These are phyloP conservation scores for Paracoccidioides brasiliensis DNA, from an alignment of 2,329 filamentous ascomycete species.

Conservation along the genomic window DNA sequence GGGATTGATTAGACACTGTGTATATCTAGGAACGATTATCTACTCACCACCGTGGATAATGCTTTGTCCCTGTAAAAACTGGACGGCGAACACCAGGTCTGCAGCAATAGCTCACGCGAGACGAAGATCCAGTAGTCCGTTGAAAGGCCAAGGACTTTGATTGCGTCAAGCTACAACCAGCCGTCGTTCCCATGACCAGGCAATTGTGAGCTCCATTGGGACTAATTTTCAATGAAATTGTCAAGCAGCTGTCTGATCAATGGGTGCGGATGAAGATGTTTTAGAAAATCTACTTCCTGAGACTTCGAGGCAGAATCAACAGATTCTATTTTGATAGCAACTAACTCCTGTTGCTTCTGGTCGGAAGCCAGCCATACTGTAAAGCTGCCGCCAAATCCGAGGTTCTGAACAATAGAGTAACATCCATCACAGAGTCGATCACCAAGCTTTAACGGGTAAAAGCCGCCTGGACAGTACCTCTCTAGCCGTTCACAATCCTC, in stretches of 20 bases:
- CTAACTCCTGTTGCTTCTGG: slow-evolving; percentile 8
- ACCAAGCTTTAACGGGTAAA: slow-evolving; percentile 8
- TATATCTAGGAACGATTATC: slow-evolving; percentile 5
- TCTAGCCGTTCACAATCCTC: slow-evolving; percentile 10
- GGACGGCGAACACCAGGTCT: slow-evolving; percentile 8
- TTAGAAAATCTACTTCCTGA: slow-evolving; percentile 8
- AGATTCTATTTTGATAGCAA: slow-evolving; percentile 9
- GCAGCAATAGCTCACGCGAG: slow-evolving; percentile 8
- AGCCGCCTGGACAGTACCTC: slow-evolving; percentile 8
- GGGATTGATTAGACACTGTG: slow-evolving; percentile 4
- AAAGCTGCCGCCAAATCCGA: slow-evolving; percentile 10
- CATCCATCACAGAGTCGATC: slow-evolving; percentile 7
- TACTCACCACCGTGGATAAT: slow-evolving; percentile 11
- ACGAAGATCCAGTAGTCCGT: slow-evolving; percentile 8
- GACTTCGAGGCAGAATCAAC: slow-evolving; percentile 6
- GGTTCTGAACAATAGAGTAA: slow-evolving; percentile 9
- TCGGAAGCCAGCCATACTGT: slow-evolving; percentile 11
- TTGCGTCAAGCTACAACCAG: slow-evolving; percentile 10
- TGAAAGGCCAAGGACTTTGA: slow-evolving; percentile 7
- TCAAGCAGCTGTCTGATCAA: slow-evolving; percentile 9
- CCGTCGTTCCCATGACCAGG: slow-evolving; percentile 8
- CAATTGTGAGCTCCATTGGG: slow-evolving; percentile 11
- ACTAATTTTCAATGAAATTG: slow-evolving; percentile 8
- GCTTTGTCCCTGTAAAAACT: slow-evolving; percentile 8
- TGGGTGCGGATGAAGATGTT: slow-evolving; percentile 6